A percentile compares a stretch with the other conserved stretches of the same genome.
phyloP scores from a whole-genome alignment of 768 basidiomycete species.

The Boletus rex-veris region DNA sequence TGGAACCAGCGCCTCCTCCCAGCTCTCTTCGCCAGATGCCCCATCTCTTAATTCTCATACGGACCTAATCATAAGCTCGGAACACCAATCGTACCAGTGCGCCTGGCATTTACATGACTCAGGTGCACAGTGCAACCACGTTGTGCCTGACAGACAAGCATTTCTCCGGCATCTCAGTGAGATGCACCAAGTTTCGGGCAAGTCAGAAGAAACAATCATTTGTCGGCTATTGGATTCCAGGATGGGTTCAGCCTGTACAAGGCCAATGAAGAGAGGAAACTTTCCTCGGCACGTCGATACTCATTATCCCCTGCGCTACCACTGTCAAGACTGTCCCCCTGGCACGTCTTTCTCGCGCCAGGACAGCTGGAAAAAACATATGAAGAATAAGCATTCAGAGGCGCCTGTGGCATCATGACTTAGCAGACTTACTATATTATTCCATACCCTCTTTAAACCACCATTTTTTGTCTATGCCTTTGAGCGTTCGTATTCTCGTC shows the following conservation, averaged over 20 bases:
- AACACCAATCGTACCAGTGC: conserved; percentile 4
- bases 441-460: not conserved
- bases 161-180: conserved; percentile 18
- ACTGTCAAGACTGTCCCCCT: conserved; percentile 10
- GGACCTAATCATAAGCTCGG: not conserved
- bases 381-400: conserved; percentile 7
- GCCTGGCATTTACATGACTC: conserved; percentile 10
- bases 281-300: conserved; percentile 18
- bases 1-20: not conserved
- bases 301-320: conserved; percentile 15
- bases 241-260: conserved; percentile 3
- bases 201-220: not conserved
- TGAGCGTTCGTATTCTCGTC: not conserved
- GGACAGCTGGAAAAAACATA: conserved; percentile 17
- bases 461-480: not conserved
- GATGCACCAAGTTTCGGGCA: conserved; percentile 14
- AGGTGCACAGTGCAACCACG: not conserved
- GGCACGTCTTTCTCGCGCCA: conserved; percentile 20
- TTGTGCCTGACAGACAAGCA: not conserved
- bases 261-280: conserved; percentile 3
- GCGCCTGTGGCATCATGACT: not conserved
- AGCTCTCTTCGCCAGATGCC: not conserved
- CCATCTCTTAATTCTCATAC: not conserved
- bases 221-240: conserved; percentile 13
- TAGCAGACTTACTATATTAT: not conserved